A percentile compares a stretch with the other conserved stretches of the same genome.
phyloP scores from a whole-genome alignment of 2,329 filamentous ascomycete species.

The Fusarium humuli region DNA sequence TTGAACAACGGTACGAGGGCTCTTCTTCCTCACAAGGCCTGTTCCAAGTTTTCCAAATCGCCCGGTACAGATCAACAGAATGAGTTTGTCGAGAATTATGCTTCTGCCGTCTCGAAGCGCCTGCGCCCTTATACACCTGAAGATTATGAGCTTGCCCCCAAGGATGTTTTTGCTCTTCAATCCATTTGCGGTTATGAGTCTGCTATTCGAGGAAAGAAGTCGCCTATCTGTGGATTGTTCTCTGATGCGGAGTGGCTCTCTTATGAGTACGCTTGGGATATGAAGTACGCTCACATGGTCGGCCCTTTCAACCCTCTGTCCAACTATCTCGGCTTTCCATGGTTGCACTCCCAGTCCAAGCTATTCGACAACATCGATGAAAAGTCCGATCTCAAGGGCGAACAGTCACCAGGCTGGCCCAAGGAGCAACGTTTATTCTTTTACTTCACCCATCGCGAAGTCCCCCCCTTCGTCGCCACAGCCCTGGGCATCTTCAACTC shows the following conservation, averaged over 20 bases:
- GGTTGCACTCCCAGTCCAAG: conserved; percentile 34
- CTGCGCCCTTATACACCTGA: conserved; percentile 35
- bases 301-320: conserved; percentile 40
- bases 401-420: conserved; percentile 32
- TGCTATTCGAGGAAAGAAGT: conserved; percentile 33
- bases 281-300: conserved; percentile 45
- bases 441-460: conserved; percentile 42
- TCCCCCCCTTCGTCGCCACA: conserved; percentile 41
- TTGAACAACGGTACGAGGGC: conserved; percentile 40
- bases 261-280: conserved; percentile 44
- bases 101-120: conserved; percentile 25
- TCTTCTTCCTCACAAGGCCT: conserved; percentile 43
- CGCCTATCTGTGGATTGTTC: conserved; percentile 32
- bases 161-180: conserved; percentile 41
- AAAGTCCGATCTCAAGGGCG: neutral
- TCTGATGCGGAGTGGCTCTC: conserved; percentile 42
- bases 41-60: conserved; percentile 35
- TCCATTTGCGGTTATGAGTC: conserved; percentile 44
- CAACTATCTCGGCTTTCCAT: conserved; percentile 38
- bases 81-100: conserved; percentile 37
- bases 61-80: conserved; percentile 34
- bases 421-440: conserved; percentile 37
- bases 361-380: conserved; percentile 28
- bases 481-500: conserved; percentile 43
- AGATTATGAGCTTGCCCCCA: conserved; percentile 33